Base-by-base conservation (phyloP, 495 filamentous ascomycete species). In the Jackrogersella multiformis region DNA sequence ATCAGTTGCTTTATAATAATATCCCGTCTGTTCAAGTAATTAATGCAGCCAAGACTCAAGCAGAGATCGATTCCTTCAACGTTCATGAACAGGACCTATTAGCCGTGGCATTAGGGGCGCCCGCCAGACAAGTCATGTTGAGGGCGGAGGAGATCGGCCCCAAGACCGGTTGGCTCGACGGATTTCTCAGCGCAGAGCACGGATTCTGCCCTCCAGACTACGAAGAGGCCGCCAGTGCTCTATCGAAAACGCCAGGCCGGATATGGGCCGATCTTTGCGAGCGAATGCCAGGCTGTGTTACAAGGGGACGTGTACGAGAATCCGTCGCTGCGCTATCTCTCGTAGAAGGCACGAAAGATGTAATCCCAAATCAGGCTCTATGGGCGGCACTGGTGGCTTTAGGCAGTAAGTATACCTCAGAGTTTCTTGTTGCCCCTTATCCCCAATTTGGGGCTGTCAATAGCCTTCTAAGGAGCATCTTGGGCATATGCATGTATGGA, bases 211-310 rank as follows among this genome's bases (percentile, higher is more conserved):
- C 81, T 16, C 76, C 77, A 30, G 81, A 85, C 56, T 79, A 82
- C 58, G 76, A 78, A 64, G 81, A 81, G 36, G 73, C 82, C 1
- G 77, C 78, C 5, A 80, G 78, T 8, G 81, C 80, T 0, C 73
- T 85, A 10, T 76, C 81, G 18, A 77, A 73, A 48, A 81, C 81
- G 0, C 80, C 81, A 0, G 82, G 82, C 5, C 74, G 83, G 49
- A 78, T 84, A 63, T 85, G 83, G 83, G 79, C 80, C 6, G 82
- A 84, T 59, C 73, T 85, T 1, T 84, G 81, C 66, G 80, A 82
- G 49, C 74, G 82, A 20, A 84, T 84, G 81, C 83, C 83, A 0
- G 83, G 82, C 0, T 79, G 80, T 36, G 80, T 83, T 10, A 76
- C 81, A 8, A 66, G 83, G 45, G 83, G 83, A 2, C 77, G 79